Base-by-base conservation (phyloP, 208 protist species). In the Wallacemonas sp. region DNA sequence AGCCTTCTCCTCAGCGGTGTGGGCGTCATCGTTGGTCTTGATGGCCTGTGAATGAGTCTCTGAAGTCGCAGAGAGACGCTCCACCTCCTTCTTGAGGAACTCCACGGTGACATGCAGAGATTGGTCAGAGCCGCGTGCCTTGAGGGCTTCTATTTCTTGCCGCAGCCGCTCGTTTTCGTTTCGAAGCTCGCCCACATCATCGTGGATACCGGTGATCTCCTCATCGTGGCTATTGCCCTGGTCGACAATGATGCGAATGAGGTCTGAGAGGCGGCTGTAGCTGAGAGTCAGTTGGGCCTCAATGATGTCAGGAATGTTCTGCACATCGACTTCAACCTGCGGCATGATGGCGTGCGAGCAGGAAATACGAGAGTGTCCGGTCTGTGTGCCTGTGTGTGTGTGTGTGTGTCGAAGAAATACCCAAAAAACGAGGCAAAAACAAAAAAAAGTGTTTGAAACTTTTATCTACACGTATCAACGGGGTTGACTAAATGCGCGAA, bases 241-340 rank as follows among this genome's bases (percentile, higher is more conserved):
- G n/a, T 93, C 83, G 14, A 96, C 66, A 44, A 96, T 85, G 17
- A 91, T 66, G 21, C 80, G 82, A 19, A 96, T 80, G 22, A 96
- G 66, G 51, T 92, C 74, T 22, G 86, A 72, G 27, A 96, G 82
- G 45, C 87, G 82, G 55, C 82, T 93, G 76, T 93, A 96, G 72
- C 87, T 96, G 11, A 96, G 77, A 2, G 90, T 96, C 9, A 96
- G 77, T 64, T 95, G 90, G 41, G 90, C 90, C 78, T 95, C 90
- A 59, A 95, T 95, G 69, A 95, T 93, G 68, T 95, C 90, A 11
- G 90, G 90, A 31, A 95, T 86, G 44, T 68, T 73, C 2, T 72
- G 58, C 30, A 91, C 68, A 75, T 95, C 90, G 17, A 90, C 54
- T 14, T 91, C 86, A 14, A 91, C 79, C 21, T 69, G 62, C 3